Conservation (phyloP, 23 red algal genomes). For the Chondrus crispus region DNA sequence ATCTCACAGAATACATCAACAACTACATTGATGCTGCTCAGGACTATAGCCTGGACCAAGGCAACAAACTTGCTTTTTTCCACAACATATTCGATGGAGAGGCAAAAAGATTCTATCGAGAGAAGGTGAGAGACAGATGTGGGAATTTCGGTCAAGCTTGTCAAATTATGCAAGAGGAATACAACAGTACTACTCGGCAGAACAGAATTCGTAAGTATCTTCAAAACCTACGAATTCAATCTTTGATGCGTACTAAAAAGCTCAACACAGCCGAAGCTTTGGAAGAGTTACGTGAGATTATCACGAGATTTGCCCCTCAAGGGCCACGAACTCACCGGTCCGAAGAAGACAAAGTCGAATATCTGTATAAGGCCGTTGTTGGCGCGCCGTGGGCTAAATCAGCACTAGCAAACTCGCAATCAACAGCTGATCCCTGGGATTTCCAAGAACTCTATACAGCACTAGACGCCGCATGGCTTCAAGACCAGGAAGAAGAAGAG, state of each 20-base stretch:
- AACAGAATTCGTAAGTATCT: neutral
- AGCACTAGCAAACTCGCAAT: neutral
- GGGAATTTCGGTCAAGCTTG: neutral
- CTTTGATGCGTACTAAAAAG: neutral
- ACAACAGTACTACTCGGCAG: neutral
- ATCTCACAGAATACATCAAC: neutral
- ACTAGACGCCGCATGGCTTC: neutral
- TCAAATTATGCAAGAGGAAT: neutral
- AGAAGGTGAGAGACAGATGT: neutral
- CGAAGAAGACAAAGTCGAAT: neutral
- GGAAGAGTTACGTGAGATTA: neutral
- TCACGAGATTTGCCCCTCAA: neutral
- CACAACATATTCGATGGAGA: neutral
- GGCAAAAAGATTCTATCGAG: constrained; percentile 7
- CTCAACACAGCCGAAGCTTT: neutral
- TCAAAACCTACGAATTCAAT: neutral
- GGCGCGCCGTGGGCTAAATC: neutral
- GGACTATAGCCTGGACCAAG: neutral
- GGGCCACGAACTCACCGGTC: neutral
- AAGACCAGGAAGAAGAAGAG: neutral
- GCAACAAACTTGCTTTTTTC: neutral
- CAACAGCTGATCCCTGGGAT: neutral
- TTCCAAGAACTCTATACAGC: neutral
- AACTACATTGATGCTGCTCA: neutral
- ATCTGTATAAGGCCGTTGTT: neutral